These are phyloP conservation scores for Candida tammaniensis DNA, from an alignment of 805 yeast genomes.

Conservation along the genomic window DNA sequence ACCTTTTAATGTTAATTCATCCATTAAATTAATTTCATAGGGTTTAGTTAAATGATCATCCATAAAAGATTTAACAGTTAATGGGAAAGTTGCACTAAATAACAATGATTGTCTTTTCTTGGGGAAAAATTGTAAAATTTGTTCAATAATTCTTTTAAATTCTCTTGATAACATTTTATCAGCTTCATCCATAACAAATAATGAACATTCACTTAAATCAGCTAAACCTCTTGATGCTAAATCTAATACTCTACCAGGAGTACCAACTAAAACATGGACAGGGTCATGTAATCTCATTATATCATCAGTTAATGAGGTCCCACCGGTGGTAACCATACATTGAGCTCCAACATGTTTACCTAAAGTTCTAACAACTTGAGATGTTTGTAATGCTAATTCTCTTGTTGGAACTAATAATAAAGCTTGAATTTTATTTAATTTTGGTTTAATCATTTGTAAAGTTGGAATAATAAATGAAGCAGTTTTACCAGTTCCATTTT, in stretches of 20 bases:
- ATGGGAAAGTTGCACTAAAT: slow-evolving; percentile 95
- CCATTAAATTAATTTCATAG: slow-evolving; percentile 95
- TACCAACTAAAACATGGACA: slow-evolving; percentile 93
- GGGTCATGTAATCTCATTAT: slow-evolving; percentile 89
- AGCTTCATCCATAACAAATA: slow-evolving; percentile 98
- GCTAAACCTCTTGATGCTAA: slow-evolving; percentile 86
- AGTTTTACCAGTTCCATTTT: slow-evolving; percentile 98
- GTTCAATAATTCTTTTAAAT: slow-evolving; percentile 83
- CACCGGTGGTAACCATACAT: slow-evolving; percentile 98
- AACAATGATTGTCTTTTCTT: slow-evolving; percentile 67
- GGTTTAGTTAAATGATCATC: slow-evolving; percentile 87
- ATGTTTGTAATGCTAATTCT: slow-evolving; percentile 95
- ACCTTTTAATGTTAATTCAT: slow-evolving; percentile 93
- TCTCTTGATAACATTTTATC: slow-evolving; percentile 94
- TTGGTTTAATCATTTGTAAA: slow-evolving; percentile 83
- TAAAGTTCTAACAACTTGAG: slow-evolving; percentile 93
- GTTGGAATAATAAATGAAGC: slow-evolving; percentile 96
- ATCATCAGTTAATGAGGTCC: slow-evolving; percentile 91
- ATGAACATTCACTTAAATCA: slow-evolving; percentile 79
- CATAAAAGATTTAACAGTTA: slow-evolving; percentile 90
- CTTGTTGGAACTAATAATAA: slow-evolving; percentile 94
- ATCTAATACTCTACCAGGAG: slow-evolving; percentile 96
- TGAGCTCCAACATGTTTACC: slow-evolving; percentile 91
- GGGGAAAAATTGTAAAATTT: slow-evolving; percentile 80
- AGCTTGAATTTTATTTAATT: slow-evolving; percentile 81